Base-by-base conservation (phyloP, 306 rosid genomes). In the Quercus wislizeni region DNA sequence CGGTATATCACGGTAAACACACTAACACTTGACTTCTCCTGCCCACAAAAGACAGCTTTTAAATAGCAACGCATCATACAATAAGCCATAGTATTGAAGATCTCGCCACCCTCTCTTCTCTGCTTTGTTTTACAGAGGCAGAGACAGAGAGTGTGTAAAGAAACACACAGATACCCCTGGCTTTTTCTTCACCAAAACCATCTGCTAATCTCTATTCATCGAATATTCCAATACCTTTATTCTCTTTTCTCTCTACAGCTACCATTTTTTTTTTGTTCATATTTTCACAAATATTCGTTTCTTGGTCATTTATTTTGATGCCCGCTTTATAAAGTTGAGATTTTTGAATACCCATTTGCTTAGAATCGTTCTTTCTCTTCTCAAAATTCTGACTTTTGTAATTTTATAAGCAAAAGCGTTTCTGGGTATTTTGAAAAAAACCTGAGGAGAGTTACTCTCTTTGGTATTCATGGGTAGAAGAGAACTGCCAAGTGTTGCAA, bases 401-500 rank as follows among this genome's bases (percentile, higher is more conserved):
- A 52, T 41, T 71, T 38, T 35, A 55, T 54, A 62, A 41, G 55
- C 21, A 71, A 35, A 74, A 51, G 56, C n/a, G 31, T 55, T 79
- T 79, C 68, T 57, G 33, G 71, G 17, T 17, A 74, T 59, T 62
- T 74, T 77, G 69, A 74, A 49, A 49, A 49, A n/a, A 8, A 76
- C 46, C 51, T 64, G 51, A 38, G 69, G 74, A 49, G 71, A 43
- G 43, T 61, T 72, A 21, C 76, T 18, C 12, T 13, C 46, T 75
- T 83, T 68, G 33, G 51, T 68, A 18, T 57, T 69, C 54, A 84
- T 87, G 95, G 89, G 33, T 72, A 43, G 54, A 72, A 78, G 81
- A 74, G 78, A 73, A 68, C 21, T 80, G 49, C 80, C 69, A 59
- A 79, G 69, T 35, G 73, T 75, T 79, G 71, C 78, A 74, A 80